These are phyloP conservation scores for Leccinum aurantiacum DNA, from an alignment of 768 basidiomycete genomes.

Conservation along the genomic window DNA sequence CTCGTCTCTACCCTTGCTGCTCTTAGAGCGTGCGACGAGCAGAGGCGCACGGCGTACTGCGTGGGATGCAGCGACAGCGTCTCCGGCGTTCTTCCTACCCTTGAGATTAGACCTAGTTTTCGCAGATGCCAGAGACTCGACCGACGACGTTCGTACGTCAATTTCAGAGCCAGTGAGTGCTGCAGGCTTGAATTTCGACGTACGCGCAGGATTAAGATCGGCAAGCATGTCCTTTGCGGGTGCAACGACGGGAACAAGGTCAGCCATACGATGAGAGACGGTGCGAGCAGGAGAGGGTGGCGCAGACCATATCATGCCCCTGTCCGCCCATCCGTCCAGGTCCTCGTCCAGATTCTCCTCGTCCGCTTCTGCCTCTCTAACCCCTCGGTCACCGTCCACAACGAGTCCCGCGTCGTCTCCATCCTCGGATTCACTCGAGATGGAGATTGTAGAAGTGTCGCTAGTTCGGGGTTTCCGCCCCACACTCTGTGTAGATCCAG, in stretches of 20 bases:
- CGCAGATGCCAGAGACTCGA: neutral
- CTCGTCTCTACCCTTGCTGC: conserved; percentile 7
- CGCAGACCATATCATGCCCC: conserved; percentile 27
- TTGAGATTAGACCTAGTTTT: neutral
- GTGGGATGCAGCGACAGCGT: neutral
- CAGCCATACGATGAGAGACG: neutral
- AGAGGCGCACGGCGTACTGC: conserved; percentile 14
- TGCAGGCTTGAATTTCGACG: conserved; percentile 23
- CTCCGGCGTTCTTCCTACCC: neutral
- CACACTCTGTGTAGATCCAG: neutral
- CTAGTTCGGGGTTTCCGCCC: too few relatives aligned
- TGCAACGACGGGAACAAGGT: neutral
- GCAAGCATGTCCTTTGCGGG: neutral
- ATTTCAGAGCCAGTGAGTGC: neutral
- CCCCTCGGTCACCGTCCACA: neutral
- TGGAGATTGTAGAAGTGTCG: too few relatives aligned
- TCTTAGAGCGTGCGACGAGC: conserved; percentile 24
- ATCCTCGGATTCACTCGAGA: conserved; percentile 22
- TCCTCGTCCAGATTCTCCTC: conserved; percentile 4
- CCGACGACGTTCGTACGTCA: neutral
- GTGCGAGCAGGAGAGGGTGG: conserved; percentile 19
- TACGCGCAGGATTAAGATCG: conserved; percentile 4
- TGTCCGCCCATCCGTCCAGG: conserved; percentile 16
- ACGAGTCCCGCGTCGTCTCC: neutral
- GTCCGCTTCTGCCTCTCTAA: neutral